These are phyloP conservation scores for Cucurbita ficifolia DNA, from an alignment of 306 rosid genomes.

Conservation along the genomic window DNA sequence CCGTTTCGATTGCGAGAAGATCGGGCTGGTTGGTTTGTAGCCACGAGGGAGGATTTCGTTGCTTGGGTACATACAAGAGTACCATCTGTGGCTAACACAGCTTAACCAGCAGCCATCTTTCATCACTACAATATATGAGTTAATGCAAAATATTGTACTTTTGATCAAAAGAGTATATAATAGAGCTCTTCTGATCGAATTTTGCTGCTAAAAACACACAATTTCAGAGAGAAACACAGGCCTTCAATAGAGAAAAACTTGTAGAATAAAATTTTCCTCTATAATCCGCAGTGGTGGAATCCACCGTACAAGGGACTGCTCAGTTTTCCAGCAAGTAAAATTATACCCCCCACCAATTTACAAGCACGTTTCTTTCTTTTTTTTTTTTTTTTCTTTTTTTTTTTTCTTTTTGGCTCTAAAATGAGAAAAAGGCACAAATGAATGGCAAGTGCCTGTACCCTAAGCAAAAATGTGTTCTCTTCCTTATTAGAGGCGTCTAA, in stretches of 20 bases:
- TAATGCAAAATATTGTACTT: neutral
- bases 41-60: conserved; percentile 60
- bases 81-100: conserved; percentile 3
- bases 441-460: conserved; percentile 32
- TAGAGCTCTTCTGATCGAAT: neutral
- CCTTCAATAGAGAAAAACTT: conserved; percentile 1
- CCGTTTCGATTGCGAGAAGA: conserved; percentile 68
- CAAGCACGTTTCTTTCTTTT: conserved; percentile 19
- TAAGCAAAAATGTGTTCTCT: conserved; percentile 45
- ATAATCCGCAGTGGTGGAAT: conserved; percentile 49
- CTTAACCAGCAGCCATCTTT: neutral
- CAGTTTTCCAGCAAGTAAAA: conserved; percentile 32
- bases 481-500: conserved; percentile 17
- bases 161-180: neutral
- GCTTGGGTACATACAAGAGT: conserved; percentile 61
- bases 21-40: conserved; percentile 53
- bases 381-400: neutral
- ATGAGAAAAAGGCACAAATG: conserved; percentile 21
- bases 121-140: neutral
- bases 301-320: conserved; percentile 48
- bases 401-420: conserved; percentile 8
- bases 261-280: conserved; percentile 19
- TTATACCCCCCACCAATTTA: conserved; percentile 73
- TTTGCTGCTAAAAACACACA: neutral
- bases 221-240: neutral